Evolutionary conservation across 805 yeast genomes (phyloP), one percentile per base, ranked within the genome.

Genomic region (Candida gorgasii): DNA sequence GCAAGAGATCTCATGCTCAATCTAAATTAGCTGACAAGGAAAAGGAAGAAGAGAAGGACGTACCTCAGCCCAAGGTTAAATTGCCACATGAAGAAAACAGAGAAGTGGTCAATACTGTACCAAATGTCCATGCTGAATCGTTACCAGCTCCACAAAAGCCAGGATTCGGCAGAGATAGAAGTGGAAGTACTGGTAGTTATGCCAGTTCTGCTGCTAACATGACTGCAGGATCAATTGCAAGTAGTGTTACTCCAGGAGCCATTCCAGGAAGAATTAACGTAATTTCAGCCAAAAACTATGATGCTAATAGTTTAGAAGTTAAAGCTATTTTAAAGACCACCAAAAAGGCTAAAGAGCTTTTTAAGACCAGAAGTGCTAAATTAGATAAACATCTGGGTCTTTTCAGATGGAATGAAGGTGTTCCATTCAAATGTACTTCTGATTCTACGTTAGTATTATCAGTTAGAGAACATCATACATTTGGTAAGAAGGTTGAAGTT

Each of bases 401-500:
- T 1, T 67, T 70, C 37, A 66, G 60, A 43, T 82, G 84, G 79
- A 73, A 79, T 45, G 96, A 88, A 56, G 69, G 80, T 15, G 69
- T 76, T 46, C 72, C 82, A 4, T 86, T 90, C 68, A 80, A 77
- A 54, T 82, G 92, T 4, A 70, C 83, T 4, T 63, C 81, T 4
- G 83, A 77, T 8, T 82, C 83, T 3, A 73, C 69, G 42, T 54
- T 90, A 31, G 66, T 78, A 2, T 78, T 92, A 54, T 71, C 73
- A 30, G 78, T 87, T 19, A 70, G 79, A 31, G 79, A 82, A 24
- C 85, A 79, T 55, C 93, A 86, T 58, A 75, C 80, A 2, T 75
- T 90, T 52, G 89, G 95, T 28, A 82, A 84, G 55, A 83, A 79
- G 51, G 67, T 69, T 19, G 86, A 79, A 43, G 42, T 89, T 30